These are phyloP conservation scores for Ormosia semicastrata DNA, from an alignment of 306 rosid species.

Conservation along the genomic window DNA sequence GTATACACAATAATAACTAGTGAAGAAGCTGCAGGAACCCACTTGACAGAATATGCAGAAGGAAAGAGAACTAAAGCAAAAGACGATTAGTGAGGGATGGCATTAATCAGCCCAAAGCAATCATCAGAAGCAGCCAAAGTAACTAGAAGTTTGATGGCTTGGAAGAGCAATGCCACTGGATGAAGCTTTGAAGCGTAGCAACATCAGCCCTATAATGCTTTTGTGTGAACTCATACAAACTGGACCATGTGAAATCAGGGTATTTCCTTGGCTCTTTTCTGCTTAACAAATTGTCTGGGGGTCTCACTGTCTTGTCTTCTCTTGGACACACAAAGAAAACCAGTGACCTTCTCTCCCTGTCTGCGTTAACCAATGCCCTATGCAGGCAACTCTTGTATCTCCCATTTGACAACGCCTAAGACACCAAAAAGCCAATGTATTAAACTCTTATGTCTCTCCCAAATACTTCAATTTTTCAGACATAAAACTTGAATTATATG, in stretches of 20 bases:
- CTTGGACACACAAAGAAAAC: slow-evolving; percentile 54
- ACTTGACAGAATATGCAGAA: too few relatives aligned
- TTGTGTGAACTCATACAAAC: slow-evolving; percentile 53
- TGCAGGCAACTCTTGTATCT: slow-evolving; percentile 64
- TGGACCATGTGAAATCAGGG: slow-evolving; percentile 69
- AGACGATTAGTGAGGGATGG: not conserved
- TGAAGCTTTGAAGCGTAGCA: slow-evolving; percentile 52
- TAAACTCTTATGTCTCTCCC: not conserved
- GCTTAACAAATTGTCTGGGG: slow-evolving; percentile 41
- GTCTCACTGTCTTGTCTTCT: slow-evolving; percentile 52
- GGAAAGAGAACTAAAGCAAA: not conserved
- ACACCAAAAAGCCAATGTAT: not conserved
- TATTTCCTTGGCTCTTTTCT: slow-evolving; percentile 47
- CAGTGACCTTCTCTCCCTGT: slow-evolving; percentile 48
- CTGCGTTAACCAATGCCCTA: slow-evolving; percentile 52
- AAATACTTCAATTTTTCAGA: too few relatives aligned
- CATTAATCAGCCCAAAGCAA: not conserved
- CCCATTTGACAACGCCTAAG: slow-evolving; percentile 57
- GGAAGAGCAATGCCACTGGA: slow-evolving; percentile 40
- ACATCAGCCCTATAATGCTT: slow-evolving; percentile 56
- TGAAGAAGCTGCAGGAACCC: too few relatives aligned
- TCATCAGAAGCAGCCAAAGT: not conserved
- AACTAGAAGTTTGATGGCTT: not conserved
- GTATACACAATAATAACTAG: too few relatives aligned
- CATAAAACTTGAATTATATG: too few relatives aligned